A percentile compares a stretch with the other conserved stretches of the same genome.
phyloP scores from a whole-genome alignment of 1,284 basidiomycete genomes.

The Vanrija sp. region DNA sequence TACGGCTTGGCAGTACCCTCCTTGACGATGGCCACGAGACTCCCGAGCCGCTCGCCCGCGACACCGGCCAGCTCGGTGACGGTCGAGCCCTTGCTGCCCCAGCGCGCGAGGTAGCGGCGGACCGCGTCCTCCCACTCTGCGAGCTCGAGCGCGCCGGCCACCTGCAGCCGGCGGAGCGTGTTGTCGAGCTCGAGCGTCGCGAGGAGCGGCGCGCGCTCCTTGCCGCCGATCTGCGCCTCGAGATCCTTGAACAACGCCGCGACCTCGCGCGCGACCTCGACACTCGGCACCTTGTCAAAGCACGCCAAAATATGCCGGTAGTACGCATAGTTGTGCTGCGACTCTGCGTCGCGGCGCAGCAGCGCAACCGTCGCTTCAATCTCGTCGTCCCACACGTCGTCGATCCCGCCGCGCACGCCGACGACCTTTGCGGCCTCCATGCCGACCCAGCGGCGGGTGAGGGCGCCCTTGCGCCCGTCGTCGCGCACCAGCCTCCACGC shows the following conservation, averaged over 20 bases:
- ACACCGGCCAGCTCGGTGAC: conserved; percentile 31
- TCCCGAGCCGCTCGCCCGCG: conserved; percentile 6
- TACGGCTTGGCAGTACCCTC: conserved; percentile 3
- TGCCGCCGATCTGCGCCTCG: conserved; percentile 18
- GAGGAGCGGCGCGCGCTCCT: conserved; percentile 33
- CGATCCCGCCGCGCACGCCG: conserved; percentile 8
- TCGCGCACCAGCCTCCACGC: conserved; percentile 18
- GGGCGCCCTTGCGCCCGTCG: conserved; percentile 23
- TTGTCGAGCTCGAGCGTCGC: conserved; percentile 29
- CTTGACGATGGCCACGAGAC: conserved; percentile 7
- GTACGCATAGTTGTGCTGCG: conserved; percentile 40
- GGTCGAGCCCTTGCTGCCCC: conserved; percentile 34
- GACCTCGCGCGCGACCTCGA: background rate
- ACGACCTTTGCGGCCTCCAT: conserved; percentile 26
- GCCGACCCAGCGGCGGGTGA: conserved; percentile 29
- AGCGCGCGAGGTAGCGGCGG: conserved; percentile 31
- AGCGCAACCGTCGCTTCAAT: conserved; percentile 18
- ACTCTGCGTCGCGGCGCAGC: conserved; percentile 20
- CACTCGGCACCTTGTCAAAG: background rate
- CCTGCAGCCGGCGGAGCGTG: too few relatives aligned
- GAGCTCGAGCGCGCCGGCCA: too few relatives aligned
- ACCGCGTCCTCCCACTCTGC: conserved; percentile 19
- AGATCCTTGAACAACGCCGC: conserved; percentile 16
- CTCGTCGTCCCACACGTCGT: conserved; percentile 26
- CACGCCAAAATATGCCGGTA: conserved; percentile 28